These are phyloP conservation scores for Acer campestre DNA, from an alignment of 345 rosid species.

Conservation along the genomic window DNA sequence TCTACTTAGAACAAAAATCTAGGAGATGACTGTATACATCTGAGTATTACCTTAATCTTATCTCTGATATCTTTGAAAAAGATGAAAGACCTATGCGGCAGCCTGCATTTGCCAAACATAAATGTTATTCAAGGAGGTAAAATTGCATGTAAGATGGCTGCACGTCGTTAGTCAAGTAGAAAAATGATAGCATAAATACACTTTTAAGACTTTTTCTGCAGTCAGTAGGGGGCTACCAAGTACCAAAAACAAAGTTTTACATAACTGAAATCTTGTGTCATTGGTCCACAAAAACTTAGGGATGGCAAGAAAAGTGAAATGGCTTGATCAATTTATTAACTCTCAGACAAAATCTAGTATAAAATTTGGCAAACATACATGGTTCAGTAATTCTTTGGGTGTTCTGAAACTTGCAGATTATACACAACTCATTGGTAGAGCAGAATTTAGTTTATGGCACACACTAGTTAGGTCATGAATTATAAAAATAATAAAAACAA, in stretches of 20 bases:
- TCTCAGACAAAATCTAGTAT: not conserved
- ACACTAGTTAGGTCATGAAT: not conserved
- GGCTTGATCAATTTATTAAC: not conserved
- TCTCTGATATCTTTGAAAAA: conserved; percentile 1
- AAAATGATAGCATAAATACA: not conserved
- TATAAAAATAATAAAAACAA: not conserved
- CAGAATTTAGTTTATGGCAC: not conserved
- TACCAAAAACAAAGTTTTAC: not conserved
- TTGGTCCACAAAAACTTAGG: not conserved
- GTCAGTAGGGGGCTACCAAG: not conserved
- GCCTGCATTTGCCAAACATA: conserved; percentile 27
- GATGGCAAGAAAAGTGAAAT: not conserved
- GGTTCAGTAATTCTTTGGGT: not conserved
- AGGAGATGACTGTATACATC: not conserved
- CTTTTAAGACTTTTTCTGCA: not conserved
- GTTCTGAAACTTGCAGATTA: conserved; percentile 1
- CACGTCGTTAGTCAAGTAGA: not conserved
- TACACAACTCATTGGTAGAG: not conserved
- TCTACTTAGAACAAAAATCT: not conserved
- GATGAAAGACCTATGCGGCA: conserved; percentile 17
- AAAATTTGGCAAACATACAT: not conserved
- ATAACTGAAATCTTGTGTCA: not conserved
- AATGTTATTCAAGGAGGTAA: not conserved
- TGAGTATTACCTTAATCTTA: conserved; percentile 18
- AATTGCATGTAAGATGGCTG: not conserved